phyloP scores from a whole-genome alignment of 148 eudicot genomes.

The Tetragonia tetragonoides region DNA sequence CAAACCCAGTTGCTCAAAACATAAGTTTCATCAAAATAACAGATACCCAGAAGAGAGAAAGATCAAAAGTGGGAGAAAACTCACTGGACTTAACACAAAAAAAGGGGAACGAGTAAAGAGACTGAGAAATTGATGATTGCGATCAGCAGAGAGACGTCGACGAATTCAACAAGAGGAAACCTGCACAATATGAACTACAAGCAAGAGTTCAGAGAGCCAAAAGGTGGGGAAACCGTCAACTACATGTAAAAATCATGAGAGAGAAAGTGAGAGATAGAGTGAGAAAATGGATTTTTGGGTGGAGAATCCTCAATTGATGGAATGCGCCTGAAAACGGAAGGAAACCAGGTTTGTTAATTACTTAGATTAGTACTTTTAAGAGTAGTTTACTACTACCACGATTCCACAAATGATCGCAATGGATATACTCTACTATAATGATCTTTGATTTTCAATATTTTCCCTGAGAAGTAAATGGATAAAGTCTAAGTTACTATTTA shows the following conservation, averaged over 20 bases:
- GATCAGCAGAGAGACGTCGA: not conserved
- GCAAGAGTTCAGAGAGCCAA: not conserved
- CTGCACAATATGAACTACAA: not conserved
- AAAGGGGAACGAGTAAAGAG: not conserved
- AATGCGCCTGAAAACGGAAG: not conserved
- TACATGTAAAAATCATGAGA: slow-evolving; percentile 10
- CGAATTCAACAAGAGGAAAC: not conserved
- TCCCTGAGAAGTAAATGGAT: too few relatives aligned
- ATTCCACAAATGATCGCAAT: too few relatives aligned
- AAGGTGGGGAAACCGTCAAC: not conserved
- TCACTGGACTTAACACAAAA: not conserved
- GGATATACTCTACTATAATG: too few relatives aligned
- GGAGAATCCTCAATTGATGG: slow-evolving; percentile 2
- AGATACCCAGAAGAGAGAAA: slow-evolving; percentile 4
- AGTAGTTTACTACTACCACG: too few relatives aligned
- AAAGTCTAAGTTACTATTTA: too few relatives aligned
- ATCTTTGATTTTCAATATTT: too few relatives aligned
- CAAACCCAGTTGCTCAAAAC: not conserved
- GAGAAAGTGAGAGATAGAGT: not conserved
- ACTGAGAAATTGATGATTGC: not conserved
- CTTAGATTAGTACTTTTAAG: too few relatives aligned
- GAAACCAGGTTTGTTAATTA: too few relatives aligned
- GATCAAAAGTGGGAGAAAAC: not conserved
- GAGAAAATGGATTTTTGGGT: not conserved
- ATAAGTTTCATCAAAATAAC: not conserved